phyloP scores from a whole-genome alignment of 2,329 filamentous ascomycete genomes.

The Kalaharituber pfeilii region DNA sequence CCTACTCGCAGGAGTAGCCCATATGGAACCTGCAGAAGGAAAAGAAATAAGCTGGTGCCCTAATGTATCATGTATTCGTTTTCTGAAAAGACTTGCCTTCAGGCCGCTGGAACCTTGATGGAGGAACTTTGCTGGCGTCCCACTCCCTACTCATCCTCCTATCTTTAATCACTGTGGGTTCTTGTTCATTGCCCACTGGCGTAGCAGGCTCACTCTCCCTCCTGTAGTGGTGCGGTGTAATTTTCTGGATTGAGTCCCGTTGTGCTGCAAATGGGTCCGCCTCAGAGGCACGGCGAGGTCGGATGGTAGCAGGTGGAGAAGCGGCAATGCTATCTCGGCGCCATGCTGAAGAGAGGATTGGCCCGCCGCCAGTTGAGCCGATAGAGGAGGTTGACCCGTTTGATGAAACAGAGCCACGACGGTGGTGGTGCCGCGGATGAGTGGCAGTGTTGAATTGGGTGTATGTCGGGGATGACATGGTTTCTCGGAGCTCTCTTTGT shows the following conservation, averaged over 20 bases:
- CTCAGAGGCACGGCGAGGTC: neutral
- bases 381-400: neutral
- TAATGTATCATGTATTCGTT: neutral
- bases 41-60: neutral
- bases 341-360: neutral
- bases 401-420: neutral
- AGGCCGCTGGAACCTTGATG: slow-evolving; percentile 13
- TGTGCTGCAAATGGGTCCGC: neutral
- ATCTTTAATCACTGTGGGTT: neutral
- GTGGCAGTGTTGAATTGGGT: neutral
- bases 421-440: neutral
- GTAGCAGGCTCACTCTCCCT: neutral
- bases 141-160: slow-evolving; percentile 16
- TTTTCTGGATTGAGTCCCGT: no score
- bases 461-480: neutral
- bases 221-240: no score
- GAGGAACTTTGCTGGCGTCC: slow-evolving; percentile 16
- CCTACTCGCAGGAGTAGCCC: slow-evolving; percentile 14
- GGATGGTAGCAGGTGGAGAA: neutral
- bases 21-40: slow-evolving; percentile 11
- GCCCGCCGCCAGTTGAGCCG: neutral
- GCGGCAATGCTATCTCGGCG: neutral
- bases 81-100: slow-evolving; percentile 17
- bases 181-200: neutral
- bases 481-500: no score